Conservation (phyloP, 2,329 filamentous ascomycete species). For the Amauroascus niger region DNA sequence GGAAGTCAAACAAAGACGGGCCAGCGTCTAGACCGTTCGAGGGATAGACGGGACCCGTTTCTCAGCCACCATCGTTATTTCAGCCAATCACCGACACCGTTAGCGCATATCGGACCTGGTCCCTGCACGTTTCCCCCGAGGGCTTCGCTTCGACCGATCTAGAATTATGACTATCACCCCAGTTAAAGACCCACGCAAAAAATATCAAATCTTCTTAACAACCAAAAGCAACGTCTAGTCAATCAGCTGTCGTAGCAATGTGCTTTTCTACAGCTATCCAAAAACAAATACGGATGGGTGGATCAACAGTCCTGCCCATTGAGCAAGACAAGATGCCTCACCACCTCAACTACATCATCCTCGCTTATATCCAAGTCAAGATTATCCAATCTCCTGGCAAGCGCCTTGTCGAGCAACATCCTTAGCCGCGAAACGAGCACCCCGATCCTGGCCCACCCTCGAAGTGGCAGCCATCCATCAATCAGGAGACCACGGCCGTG, state of each 20-base stretch:
- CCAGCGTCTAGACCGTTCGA: not conserved
- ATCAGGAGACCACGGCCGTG: slow-evolving; percentile 77
- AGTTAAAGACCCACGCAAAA: too few relatives aligned
- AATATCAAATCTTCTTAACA: too few relatives aligned
- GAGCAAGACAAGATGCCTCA: slow-evolving; percentile 73
- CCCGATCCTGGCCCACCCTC: slow-evolving; percentile 90
- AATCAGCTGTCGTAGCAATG: not conserved
- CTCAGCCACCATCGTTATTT: not conserved
- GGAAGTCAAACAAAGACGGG: not conserved
- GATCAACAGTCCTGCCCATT: slow-evolving; percentile 63
- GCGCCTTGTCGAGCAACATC: slow-evolving; percentile 74
- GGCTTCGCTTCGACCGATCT: too few relatives aligned
- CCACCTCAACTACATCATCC: slow-evolving; percentile 57
- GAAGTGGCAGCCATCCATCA: slow-evolving; percentile 77
- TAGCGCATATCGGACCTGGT: not conserved
- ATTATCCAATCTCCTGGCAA: slow-evolving; percentile 71
- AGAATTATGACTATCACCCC: too few relatives aligned
- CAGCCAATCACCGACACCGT: not conserved
- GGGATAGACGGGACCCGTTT: not conserved
- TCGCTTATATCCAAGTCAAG: slow-evolving; percentile 49
- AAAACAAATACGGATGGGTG: not conserved
- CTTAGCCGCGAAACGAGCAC: slow-evolving; percentile 76
- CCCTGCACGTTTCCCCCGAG: not conserved
- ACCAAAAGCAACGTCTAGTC: too few relatives aligned
- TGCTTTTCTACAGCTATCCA: not conserved